Percentiles rank a stretch among this genome's conserved stretches.
Conservation (phyloP, 768 basidiomycete genomes). For the Collybia sordida region DNA sequence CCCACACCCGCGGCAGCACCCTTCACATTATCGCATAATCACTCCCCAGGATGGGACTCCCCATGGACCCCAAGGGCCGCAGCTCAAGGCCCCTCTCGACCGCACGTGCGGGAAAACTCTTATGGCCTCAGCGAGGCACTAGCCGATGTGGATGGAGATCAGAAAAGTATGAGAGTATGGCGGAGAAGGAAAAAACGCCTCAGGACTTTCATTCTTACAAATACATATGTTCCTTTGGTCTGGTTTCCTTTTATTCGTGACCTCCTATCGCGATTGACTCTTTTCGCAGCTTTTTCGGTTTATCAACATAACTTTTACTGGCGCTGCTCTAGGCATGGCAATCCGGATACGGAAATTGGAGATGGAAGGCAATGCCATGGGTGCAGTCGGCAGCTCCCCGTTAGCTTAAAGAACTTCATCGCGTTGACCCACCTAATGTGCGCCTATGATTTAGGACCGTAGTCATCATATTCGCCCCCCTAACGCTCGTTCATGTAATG, state of each 20-base stretch:
- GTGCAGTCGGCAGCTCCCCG: slow-evolving; percentile 83
- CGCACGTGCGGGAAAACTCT: slow-evolving; percentile 24
- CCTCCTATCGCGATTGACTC: neutral
- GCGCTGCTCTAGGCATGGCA: slow-evolving; percentile 76
- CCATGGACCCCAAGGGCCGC: slow-evolving; percentile 57
- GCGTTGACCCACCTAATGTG: neutral
- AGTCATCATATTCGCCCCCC: slow-evolving; percentile 81
- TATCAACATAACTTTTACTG: slow-evolving; percentile 81
- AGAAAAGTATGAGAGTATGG: slow-evolving; percentile 28
- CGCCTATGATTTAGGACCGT: slow-evolving; percentile 52
- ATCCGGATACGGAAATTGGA: slow-evolving; percentile 71
- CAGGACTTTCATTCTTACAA: slow-evolving; percentile 68
- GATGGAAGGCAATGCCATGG: slow-evolving; percentile 46
- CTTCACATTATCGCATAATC: slow-evolving; percentile 53
- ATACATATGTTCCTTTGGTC: slow-evolving; percentile 80
- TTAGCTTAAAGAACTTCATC: slow-evolving; percentile 30
- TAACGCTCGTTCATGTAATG: slow-evolving; percentile 85
- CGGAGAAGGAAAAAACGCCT: slow-evolving; percentile 43
- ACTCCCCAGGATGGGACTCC: slow-evolving; percentile 66
- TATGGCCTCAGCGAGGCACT: slow-evolving; percentile 27
- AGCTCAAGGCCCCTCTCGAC: slow-evolving; percentile 35
- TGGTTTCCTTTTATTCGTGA: neutral
- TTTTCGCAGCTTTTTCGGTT: slow-evolving; percentile 73
- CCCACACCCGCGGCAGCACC: slow-evolving; percentile 38
- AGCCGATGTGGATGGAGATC: slow-evolving; percentile 21